Conservation (phyloP, 345 rosid genomes). For the Rubroshorea leprosula region DNA sequence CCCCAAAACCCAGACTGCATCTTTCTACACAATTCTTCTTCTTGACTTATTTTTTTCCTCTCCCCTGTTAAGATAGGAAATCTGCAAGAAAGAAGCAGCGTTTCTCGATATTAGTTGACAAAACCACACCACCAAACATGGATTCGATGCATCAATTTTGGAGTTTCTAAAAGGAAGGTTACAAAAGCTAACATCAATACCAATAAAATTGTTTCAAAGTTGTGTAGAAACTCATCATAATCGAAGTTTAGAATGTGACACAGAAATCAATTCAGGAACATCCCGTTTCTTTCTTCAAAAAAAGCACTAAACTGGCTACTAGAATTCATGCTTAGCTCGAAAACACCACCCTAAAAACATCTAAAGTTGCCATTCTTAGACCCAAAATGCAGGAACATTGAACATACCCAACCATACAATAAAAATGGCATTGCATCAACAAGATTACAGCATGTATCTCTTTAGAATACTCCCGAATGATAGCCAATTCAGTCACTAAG, state of each 20-base stretch:
- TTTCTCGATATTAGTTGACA: conserved; percentile 31
- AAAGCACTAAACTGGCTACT: conserved; percentile 8
- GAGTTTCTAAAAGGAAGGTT: conserved; percentile 27
- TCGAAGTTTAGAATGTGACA: conserved; percentile 22
- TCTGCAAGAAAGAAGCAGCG: conserved; percentile 37
- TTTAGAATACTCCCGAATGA: neutral
- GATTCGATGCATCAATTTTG: conserved; percentile 42
- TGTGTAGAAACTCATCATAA: conserved; percentile 8
- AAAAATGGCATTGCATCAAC: no score
- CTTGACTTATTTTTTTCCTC: conserved; percentile 9
- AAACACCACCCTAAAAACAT: conserved; percentile 12
- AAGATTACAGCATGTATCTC: conserved; percentile 1
- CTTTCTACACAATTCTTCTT: conserved; percentile 13
- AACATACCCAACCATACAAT: conserved; percentile 19
- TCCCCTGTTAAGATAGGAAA: conserved; percentile 22
- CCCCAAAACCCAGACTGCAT: neutral
- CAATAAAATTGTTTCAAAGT: conserved; percentile 30
- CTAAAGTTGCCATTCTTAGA: conserved; percentile 5
- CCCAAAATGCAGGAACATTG: conserved; percentile 17
- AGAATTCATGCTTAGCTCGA: conserved; percentile 15
- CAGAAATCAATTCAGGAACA: conserved; percentile 23
- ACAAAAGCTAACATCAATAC: conserved; percentile 30
- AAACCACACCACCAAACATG: conserved; percentile 38
- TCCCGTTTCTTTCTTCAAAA: conserved; percentile 11
- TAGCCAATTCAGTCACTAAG: conserved; percentile 12